Conservation (phyloP, 441 rosid genomes). For the Jatropha multifida region DNA sequence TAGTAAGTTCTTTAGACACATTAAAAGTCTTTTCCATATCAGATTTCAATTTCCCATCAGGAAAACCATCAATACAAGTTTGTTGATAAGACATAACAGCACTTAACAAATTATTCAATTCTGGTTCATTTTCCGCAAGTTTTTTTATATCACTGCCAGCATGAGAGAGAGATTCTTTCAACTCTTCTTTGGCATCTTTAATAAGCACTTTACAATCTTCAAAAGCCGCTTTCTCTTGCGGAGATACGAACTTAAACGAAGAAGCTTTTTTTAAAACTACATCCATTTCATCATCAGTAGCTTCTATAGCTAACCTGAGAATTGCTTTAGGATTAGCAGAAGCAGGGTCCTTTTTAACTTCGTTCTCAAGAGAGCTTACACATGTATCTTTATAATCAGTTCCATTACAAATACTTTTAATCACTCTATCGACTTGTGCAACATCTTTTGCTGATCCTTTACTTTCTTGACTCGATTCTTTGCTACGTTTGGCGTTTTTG, state of each 20-base stretch:
- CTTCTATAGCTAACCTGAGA: constrained; percentile 44
- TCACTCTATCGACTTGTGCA: constrained; percentile 32
- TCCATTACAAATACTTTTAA: constrained; percentile 42
- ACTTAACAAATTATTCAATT: constrained; percentile 63
- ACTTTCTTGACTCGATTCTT: background rate
- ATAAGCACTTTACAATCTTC: constrained; percentile 55
- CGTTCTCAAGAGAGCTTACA: constrained; percentile 38
- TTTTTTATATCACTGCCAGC: constrained; percentile 24
- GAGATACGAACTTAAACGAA: constrained; percentile 35
- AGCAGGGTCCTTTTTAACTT: constrained; percentile 25
- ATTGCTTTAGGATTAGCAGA: constrained; percentile 40
- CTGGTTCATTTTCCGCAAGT: constrained; percentile 28
- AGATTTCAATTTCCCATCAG: constrained; percentile 51
- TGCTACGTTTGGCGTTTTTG: background rate
- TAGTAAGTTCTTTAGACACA: constrained; percentile 45
- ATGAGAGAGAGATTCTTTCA: constrained; percentile 19
- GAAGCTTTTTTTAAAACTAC: constrained; percentile 34
- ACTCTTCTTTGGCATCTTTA: constrained; percentile 52
- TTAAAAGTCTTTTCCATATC: constrained; percentile 43
- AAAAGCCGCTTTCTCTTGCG: constrained; percentile 51
- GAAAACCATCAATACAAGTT: constrained; percentile 68
- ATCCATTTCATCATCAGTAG: constrained; percentile 37
- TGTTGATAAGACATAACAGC: constrained; percentile 75
- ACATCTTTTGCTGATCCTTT: constrained; percentile 1
- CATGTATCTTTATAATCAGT: constrained; percentile 50